Evolutionary conservation across 2,329 filamentous ascomycete species (phyloP).

Genomic region (Orbilia javanica): DNA sequence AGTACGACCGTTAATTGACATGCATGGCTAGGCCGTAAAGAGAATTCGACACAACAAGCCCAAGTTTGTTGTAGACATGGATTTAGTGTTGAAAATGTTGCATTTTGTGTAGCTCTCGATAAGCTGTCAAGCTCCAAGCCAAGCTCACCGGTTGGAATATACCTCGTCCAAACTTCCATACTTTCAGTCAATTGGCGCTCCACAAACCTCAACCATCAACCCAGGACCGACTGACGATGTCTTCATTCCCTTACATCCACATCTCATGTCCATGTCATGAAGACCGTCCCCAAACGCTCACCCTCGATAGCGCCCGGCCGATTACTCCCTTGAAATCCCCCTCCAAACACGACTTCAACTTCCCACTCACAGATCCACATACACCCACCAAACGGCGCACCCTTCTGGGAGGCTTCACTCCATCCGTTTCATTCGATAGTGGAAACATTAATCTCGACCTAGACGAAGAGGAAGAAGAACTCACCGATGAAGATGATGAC

Average conservation of each 20-base stretch:
- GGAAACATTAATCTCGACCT: conserved; percentile 40
- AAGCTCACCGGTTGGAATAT: not conserved
- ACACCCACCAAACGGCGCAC: conserved; percentile 59
- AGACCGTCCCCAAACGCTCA: conserved; percentile 63
- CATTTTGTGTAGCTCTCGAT: conserved; percentile 18
- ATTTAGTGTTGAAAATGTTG: conserved; percentile 32
- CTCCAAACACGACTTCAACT: conserved; percentile 64
- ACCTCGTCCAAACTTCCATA: conserved; percentile 12
- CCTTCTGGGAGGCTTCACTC: conserved; percentile 56
- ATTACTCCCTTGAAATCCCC: conserved; percentile 64
- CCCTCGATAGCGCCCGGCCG: conserved; percentile 53
- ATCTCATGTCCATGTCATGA: conserved; percentile 76
- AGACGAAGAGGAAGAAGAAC: conserved; percentile 65
- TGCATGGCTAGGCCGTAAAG: not conserved
- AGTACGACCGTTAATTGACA: not conserved
- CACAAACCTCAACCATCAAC: not conserved
- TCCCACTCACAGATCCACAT: conserved; percentile 57
- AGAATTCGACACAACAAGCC: not conserved
- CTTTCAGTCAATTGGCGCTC: not conserved
- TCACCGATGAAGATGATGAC: conserved; percentile 76
- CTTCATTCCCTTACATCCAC: conserved; percentile 73
- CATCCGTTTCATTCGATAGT: conserved; percentile 47
- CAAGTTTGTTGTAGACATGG: not conserved
- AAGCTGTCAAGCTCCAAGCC: conserved; percentile 18
- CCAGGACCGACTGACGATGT: conserved; percentile 31